Percentiles rank a stretch among this genome's conserved stretches.
phyloP scores from a whole-genome alignment of 2,329 filamentous ascomycete species.

The Aspergillus sp. region DNA sequence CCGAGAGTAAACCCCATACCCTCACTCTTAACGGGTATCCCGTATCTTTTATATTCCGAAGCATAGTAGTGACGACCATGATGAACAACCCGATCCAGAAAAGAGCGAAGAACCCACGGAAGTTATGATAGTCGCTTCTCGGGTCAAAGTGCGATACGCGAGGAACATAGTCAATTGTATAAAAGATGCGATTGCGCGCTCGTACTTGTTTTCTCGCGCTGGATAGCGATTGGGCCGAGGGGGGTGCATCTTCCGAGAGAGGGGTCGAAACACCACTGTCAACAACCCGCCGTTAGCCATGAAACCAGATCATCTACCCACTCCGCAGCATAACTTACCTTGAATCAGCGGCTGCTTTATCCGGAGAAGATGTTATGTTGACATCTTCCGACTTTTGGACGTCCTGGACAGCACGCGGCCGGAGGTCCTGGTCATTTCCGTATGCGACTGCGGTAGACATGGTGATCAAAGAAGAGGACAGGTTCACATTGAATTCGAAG shows the following conservation, averaged over 20 bases:
- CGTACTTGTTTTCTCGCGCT: constrained; percentile 78
- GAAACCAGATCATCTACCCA: neutral
- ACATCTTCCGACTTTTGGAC: constrained; percentile 21
- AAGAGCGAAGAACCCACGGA: constrained; percentile 93
- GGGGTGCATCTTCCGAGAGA: constrained; percentile 83
- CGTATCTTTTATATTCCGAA: constrained; percentile 90
- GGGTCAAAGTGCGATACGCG: constrained; percentile 96
- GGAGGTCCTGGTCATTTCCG: constrained; percentile 19
- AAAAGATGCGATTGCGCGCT: constrained; percentile 79
- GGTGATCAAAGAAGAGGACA: constrained; percentile 7
- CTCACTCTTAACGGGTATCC: constrained; percentile 78
- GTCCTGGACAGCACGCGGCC: constrained; percentile 28
- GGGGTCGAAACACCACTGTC: constrained; percentile 76
- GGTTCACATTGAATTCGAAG: constrained; percentile 12
- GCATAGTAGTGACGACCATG: constrained; percentile 91
- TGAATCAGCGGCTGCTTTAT: constrained; percentile 27
- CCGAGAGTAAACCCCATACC: constrained; percentile 83
- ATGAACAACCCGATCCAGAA: constrained; percentile 98
- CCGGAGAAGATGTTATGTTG: constrained; percentile 19
- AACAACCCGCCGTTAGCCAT: constrained; percentile 2
- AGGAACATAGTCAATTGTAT: constrained; percentile 84
- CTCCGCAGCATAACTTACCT: constrained; percentile 22
- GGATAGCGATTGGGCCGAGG: constrained; percentile 81
- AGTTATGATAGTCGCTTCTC: constrained; percentile 84
- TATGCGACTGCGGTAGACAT: constrained; percentile 27